Base-by-base conservation (phyloP, 2,329 filamentous ascomycete genomes). In the Hypoxylon rubiginosum region DNA sequence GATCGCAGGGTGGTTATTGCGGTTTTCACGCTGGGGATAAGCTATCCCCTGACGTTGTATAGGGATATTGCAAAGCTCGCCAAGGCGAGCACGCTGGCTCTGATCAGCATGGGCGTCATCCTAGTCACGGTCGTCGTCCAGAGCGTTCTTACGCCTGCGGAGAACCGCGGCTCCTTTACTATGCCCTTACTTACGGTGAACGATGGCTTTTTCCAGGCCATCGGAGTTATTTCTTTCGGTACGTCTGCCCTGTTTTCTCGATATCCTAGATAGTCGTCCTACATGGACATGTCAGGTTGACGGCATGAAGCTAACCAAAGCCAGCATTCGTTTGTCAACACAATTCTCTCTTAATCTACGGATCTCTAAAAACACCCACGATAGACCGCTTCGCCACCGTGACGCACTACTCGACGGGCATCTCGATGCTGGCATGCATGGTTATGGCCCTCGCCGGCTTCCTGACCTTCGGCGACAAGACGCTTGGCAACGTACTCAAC, bases 221-320 rank as follows among this genome's bases (percentile, higher is more conserved):
- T 99, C 74, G 96, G 96, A 32, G 95, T 99, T 17, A 99, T 99
- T 73, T 98, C 96, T 4, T 99, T 99, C 79, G 94, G 92, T 96
- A 84, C 50, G 86, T 74, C 19, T 17, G 17, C 50, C 19, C 19
- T 51, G 24, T 19, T 43, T 43, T 43, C 9, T 6, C 10, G 39
- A 10, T 43, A 4, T n/a, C 39, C 39, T 43, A 43, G 17, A 19
- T 19, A 19, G 39, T 43, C 39, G n/a, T 43, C 39, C 39, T 43
- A 43, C 39, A 19, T 43, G n/a, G n/a, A 43, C 1, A 19, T 43
- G 61, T 45, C 19, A 49, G 45, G 24, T 54, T 13, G 34, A 30
- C 19, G 21, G 41, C n/a, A 26, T n/a, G 10, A 32, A 28, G 66
- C 80, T 84, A 77, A 83, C 68, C 5, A 15, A 3, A 9, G 6